Conservation (phyloP, 1,284 basidiomycete species). For the Leccinum angustisporum region DNA sequence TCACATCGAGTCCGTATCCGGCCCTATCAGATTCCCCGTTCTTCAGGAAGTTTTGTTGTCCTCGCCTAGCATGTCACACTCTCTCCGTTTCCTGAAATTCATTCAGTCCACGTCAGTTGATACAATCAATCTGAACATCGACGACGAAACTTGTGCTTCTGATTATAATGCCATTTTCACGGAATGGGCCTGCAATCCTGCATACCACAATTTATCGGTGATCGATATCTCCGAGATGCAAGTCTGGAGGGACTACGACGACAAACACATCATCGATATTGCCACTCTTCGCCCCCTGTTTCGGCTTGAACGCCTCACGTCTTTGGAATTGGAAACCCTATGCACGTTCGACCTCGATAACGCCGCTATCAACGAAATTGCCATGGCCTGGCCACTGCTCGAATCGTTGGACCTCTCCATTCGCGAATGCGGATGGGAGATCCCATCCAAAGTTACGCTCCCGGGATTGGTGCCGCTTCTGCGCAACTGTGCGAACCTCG, state of each 20-base stretch:
- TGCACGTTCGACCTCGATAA: constrained; percentile 30
- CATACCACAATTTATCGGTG: constrained; percentile 25
- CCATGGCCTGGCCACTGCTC: constrained; percentile 29
- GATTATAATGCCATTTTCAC: constrained; percentile 27
- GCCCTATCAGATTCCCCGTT: constrained; percentile 18
- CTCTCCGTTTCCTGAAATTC: constrained; percentile 28
- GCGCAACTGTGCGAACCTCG: constrained; percentile 24
- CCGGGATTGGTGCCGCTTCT: constrained; percentile 24
- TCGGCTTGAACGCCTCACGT: constrained; percentile 18
- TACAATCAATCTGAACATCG: constrained; percentile 35
- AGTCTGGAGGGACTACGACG: constrained; percentile 30
- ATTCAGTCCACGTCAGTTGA: constrained; percentile 29
- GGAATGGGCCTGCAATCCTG: constrained; percentile 23
- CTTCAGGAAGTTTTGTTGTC: constrained; percentile 27
- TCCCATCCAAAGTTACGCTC: constrained; percentile 30
- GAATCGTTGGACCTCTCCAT: constrained; percentile 27
- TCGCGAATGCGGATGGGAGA: constrained; percentile 33
- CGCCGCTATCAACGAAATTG: constrained; percentile 25
- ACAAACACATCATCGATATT: constrained; percentile 32
- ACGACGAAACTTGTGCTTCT: constrained; percentile 30
- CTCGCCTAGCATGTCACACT: constrained; percentile 22
- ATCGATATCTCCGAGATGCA: constrained; percentile 34
- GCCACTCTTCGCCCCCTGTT: constrained; percentile 26
- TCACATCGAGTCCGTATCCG: constrained; percentile 18
- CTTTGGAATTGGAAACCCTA: constrained; percentile 29